Conservation (phyloP, 2,329 filamentous ascomycete genomes). For the Plectosphaerella sp. region DNA sequence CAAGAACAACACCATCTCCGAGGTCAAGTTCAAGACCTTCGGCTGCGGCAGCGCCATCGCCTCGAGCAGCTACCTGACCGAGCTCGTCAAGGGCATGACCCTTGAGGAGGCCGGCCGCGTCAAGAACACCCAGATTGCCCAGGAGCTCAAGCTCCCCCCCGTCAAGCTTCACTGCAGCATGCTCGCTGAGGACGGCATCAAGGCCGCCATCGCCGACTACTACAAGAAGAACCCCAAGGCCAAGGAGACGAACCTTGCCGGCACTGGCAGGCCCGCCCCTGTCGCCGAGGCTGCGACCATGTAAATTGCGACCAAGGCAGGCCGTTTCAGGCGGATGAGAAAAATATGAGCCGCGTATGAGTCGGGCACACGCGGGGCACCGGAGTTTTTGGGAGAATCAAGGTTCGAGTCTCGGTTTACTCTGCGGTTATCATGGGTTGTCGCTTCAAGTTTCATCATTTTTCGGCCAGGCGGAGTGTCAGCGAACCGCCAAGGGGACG, state of each 20-base stretch:
- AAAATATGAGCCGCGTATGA: not conserved
- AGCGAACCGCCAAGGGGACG: too few species aligned
- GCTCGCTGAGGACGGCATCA: slow-evolving; percentile 88
- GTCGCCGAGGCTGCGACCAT: slow-evolving; percentile 33
- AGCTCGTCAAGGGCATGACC: slow-evolving; percentile 93
- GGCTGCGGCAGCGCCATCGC: slow-evolving; percentile 94
- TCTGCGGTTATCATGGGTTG: not conserved
- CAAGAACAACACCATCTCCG: slow-evolving; percentile 79
- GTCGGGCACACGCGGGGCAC: not conserved
- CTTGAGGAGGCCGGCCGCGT: slow-evolving; percentile 89
- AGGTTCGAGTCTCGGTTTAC: not conserved
- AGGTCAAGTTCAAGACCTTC: slow-evolving; percentile 98
- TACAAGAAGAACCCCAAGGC: slow-evolving; percentile 82
- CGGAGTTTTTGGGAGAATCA: not conserved
- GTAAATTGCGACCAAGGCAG: not conserved
- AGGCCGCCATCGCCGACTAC: slow-evolving; percentile 85
- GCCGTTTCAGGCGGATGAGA: not conserved
- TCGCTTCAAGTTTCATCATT: not conserved
- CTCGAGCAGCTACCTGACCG: slow-evolving; percentile 91
- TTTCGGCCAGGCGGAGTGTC: not conserved
- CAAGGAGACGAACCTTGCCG: slow-evolving; percentile 69
- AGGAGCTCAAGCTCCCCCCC: slow-evolving; percentile 85
- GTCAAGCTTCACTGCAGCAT: slow-evolving; percentile 93
- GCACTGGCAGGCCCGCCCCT: slow-evolving; percentile 66
- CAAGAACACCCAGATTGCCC: slow-evolving; percentile 96